phyloP scores from a whole-genome alignment of 2,329 filamentous ascomycete species.

The Aspergillus flavus region DNA sequence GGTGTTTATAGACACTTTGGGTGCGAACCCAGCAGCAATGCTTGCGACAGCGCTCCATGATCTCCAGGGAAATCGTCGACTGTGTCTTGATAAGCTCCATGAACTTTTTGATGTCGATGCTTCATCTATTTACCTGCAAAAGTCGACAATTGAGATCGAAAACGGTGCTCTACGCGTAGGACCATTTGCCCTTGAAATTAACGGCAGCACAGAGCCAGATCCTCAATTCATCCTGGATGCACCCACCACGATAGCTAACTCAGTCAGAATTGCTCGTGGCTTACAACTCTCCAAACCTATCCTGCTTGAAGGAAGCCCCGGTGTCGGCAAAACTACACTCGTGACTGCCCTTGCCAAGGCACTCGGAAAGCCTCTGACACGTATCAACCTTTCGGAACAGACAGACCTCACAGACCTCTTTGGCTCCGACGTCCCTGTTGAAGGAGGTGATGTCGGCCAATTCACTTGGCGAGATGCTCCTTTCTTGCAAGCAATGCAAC shows the following conservation, averaged over 20 bases:
- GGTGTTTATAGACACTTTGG: conserved; percentile 93
- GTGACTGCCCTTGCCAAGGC: conserved; percentile 80
- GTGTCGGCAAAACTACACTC: conserved; percentile 95
- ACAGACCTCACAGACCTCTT: conserved; percentile 98
- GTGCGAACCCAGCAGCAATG: conserved; percentile 89
- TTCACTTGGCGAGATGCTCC: conserved; percentile 96
- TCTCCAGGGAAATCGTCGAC: conserved; percentile 69
- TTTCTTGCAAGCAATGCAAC: conserved; percentile 95
- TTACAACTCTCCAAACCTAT: conserved; percentile 89
- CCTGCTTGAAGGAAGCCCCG: conserved; percentile 92
- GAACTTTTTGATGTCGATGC: conserved; percentile 68
- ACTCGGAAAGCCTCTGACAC: conserved; percentile 78
- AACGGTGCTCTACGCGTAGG: conserved; percentile 67
- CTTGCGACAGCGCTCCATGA: conserved; percentile 71
- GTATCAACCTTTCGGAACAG: conserved; percentile 97
- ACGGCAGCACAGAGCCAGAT: conserved; percentile 53
- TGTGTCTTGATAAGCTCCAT: conserved; percentile 73
- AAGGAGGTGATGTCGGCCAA: conserved; percentile 85
- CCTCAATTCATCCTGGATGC: conserved; percentile 78
- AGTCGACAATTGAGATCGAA: conserved; percentile 61
- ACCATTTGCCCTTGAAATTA: conserved; percentile 68
- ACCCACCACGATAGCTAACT: conserved; percentile 85
- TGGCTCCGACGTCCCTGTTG: conserved; percentile 91
- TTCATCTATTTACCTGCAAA: conserved; percentile 63
- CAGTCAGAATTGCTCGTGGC: conserved; percentile 86